These are phyloP conservation scores for Globisporangium emineosum DNA, from an alignment of 352 stramenopile species.

Conservation along the genomic window DNA sequence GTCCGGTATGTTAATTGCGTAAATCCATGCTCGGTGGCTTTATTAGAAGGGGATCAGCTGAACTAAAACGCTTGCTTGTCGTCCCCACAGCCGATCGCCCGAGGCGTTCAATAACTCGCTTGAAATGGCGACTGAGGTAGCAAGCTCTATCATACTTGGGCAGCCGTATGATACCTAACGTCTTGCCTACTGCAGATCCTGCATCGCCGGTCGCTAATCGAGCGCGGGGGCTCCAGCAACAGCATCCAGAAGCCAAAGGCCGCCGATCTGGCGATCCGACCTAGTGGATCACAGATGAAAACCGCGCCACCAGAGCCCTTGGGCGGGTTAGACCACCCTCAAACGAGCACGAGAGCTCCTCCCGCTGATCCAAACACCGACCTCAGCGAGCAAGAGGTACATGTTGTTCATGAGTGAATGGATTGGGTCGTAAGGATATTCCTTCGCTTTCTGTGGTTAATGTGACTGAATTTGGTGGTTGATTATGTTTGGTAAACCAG, in stretches of 20 bases:
- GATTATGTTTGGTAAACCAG: slow-evolving; percentile 17
- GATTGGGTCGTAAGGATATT: no score
- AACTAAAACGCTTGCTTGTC: neutral
- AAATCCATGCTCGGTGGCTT: neutral
- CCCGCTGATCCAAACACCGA: slow-evolving; percentile 17
- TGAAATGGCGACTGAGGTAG: slow-evolving; percentile 12
- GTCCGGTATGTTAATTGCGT: slow-evolving; percentile 35
- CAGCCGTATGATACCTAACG: neutral
- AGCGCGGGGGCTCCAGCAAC: slow-evolving; percentile 5
- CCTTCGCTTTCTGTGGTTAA: no score
- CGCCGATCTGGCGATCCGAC: slow-evolving; percentile 6
- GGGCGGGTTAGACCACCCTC: neutral
- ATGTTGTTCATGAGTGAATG: neutral
- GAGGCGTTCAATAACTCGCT: slow-evolving; percentile 12
- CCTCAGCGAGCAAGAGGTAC: slow-evolving; percentile 44
- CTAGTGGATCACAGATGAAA: slow-evolving; percentile 1
- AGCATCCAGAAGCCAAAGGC: slow-evolving; percentile 16
- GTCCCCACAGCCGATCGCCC: slow-evolving; percentile 5
- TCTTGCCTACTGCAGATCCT: neutral
- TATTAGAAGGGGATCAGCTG: neutral
- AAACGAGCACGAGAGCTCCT: neutral
- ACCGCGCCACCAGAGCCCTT: neutral
- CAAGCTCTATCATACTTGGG: neutral
- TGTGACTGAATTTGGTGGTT: neutral
- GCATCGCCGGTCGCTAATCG: slow-evolving; percentile 4